Percentiles rank a stretch among this genome's conserved stretches.
Conservation (phyloP, 2,329 filamentous ascomycete species). For the Sporothrix luriei region DNA sequence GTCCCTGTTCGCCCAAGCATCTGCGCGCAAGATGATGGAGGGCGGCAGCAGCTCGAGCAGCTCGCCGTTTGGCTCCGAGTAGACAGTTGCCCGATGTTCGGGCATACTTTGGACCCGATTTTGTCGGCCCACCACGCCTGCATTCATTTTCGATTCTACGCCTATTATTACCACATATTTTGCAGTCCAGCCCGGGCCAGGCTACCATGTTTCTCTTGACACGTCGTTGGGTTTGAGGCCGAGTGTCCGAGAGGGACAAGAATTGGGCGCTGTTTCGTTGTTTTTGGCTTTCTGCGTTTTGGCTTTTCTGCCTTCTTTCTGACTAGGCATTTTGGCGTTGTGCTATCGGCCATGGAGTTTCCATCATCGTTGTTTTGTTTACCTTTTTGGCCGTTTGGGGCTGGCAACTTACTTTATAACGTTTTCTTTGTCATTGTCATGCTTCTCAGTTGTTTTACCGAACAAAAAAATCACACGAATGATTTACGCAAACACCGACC, state of each 20-base stretch:
- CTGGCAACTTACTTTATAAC: not conserved
- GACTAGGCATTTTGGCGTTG: slow-evolving; percentile 20
- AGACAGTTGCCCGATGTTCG: not conserved
- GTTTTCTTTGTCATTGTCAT: slow-evolving; percentile 18
- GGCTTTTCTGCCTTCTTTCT: not conserved
- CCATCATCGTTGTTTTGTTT: not conserved
- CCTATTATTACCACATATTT: slow-evolving; percentile 1
- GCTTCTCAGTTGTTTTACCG: not conserved
- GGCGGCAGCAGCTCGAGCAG: slow-evolving; percentile 46
- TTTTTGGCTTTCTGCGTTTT: not conserved
- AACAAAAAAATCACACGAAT: slow-evolving; percentile 6
- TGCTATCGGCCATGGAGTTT: slow-evolving; percentile 13
- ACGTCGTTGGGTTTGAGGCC: not conserved
- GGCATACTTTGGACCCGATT: not conserved
- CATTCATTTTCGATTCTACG: slow-evolving; percentile 1
- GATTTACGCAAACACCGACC: not conserved
- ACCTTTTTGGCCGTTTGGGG: not conserved
- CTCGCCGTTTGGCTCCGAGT: slow-evolving; percentile 24
- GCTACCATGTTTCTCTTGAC: not conserved
- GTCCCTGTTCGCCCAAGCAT: slow-evolving; percentile 68
- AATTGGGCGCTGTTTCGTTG: slow-evolving; percentile 13
- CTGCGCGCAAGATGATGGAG: slow-evolving; percentile 61
- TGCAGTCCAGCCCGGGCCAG: not conserved
- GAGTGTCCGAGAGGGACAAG: not conserved
- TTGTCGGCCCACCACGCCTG: no score